Evolutionary conservation across 1,139 yeast species (phyloP).

Genomic region (Magnusiomyces tetraspermus): DNA sequence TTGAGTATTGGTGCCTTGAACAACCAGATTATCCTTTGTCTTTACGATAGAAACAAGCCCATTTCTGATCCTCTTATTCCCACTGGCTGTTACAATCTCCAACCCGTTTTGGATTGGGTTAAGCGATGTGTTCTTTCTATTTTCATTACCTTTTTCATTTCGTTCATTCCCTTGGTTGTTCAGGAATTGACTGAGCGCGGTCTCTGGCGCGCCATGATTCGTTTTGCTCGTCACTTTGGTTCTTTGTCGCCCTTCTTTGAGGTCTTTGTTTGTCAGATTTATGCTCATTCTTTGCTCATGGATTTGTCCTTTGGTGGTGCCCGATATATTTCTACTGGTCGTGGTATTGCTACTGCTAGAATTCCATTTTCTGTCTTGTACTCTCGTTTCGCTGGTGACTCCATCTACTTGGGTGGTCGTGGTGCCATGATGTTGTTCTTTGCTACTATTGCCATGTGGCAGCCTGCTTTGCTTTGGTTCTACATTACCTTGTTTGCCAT

Average conservation of each 20-base stretch:
- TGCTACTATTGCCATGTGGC: slow-evolving; percentile 93
- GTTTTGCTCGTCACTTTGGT: slow-evolving; percentile 80
- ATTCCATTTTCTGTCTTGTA: slow-evolving; percentile 92
- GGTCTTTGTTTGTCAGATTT: slow-evolving; percentile 96
- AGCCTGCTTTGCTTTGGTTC: slow-evolving; percentile 95
- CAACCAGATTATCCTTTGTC: slow-evolving; percentile 80
- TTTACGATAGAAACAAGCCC: slow-evolving; percentile 75
- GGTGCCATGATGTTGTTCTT: slow-evolving; percentile 79
- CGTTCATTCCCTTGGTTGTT: slow-evolving; percentile 90
- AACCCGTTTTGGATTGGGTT: slow-evolving; percentile 91
- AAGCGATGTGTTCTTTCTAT: slow-evolving; percentile 96
- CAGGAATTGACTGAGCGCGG: slow-evolving; percentile 98
- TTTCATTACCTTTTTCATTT: slow-evolving; percentile 96
- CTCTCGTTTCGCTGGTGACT: slow-evolving; percentile 94
- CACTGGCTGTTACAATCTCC: slow-evolving; percentile 84
- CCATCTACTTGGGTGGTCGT: slow-evolving; percentile 94
- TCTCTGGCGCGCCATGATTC: slow-evolving; percentile 86
- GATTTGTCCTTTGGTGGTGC: slow-evolving; percentile 99
- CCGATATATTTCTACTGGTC: slow-evolving; percentile 96
- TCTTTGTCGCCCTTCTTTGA: slow-evolving; percentile 95
- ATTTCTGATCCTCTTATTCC: slow-evolving; percentile 79
- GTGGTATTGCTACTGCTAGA: slow-evolving; percentile 98
- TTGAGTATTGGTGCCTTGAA: slow-evolving; percentile 88
- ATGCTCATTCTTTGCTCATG: slow-evolving; percentile 80
- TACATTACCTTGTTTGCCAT: slow-evolving; percentile 92